Base-by-base conservation (phyloP, 1,284 basidiomycete genomes). In the Anthracocystis panici-leucophaei region DNA sequence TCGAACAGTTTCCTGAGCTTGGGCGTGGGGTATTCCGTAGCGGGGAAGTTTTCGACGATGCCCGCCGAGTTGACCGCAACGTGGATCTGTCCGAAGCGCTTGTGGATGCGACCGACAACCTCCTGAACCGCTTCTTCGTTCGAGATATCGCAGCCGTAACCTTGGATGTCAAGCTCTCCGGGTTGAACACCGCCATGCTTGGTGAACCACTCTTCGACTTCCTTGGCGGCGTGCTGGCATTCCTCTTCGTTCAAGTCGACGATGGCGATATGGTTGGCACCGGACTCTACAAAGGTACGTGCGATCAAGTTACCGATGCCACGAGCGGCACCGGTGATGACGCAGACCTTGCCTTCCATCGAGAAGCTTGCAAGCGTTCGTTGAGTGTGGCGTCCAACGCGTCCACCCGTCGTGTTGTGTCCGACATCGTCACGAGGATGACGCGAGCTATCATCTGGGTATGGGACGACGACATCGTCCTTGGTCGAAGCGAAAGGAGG, bases 301-400 rank as follows among this genome's bases (percentile, higher is more conserved):
- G 78, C 81, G 40, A 82, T 80, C 41, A 81, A 25, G 65, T 82
- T 80, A 27, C 81, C 81, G 41, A 82, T 78, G 14, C 95, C 95
- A 80, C 93, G 89, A 18, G 94, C 95, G 57, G 92, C 96, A 57
- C 95, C 95, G n/a, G 95, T 98, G 60, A 98, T 91, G 77, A 96
- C 88, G 87, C 92, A 94, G 52, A 95, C 93, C 91, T 97, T 86
- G 60, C 80, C 74, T 50, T 79, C 69, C 80, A 81, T 80, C 29
- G 75, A 78, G 33, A 81, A 74, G 56, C 70, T 77, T 29, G 79
- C 77, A n/a, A 81, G 76, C 12, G 78, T 81, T 23, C 79, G 75
- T 41, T 77, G 73, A 12, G 58, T 58, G 55, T 79, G 79, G 16
- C 58, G 72, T 5, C 78, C 76, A 9, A 81, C 78, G 16, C 64